These are phyloP conservation scores for Erodium texanum DNA, from an alignment of 441 rosid species.

Conservation along the genomic window DNA sequence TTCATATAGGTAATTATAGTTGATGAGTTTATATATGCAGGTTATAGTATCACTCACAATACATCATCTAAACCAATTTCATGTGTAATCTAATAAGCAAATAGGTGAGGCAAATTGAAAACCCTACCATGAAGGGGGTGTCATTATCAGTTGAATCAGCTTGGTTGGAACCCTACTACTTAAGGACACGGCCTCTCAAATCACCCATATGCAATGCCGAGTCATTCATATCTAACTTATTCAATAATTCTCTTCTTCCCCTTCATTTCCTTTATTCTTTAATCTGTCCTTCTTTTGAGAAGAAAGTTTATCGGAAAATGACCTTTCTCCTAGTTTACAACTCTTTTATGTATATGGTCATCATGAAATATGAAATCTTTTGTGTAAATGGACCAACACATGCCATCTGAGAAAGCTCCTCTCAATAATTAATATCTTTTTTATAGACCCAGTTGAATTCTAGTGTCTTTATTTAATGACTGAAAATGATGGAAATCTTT, in stretches of 20 bases:
- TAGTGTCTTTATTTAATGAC: not conserved
- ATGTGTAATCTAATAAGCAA: too few relatives aligned
- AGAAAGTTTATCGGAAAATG: not conserved
- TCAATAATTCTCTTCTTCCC: not conserved
- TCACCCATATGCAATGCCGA: conserved; percentile 22
- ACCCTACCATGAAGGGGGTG: conserved; percentile 4
- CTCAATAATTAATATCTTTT: not conserved
- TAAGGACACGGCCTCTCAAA: conserved; percentile 6
- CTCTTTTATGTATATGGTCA: not conserved
- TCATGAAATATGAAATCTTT: not conserved
- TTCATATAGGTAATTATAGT: too few relatives aligned
- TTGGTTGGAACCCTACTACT: conserved; percentile 19
- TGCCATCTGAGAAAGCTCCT: not conserved
- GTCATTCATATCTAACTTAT: conserved; percentile 24
- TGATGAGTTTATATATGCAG: too few relatives aligned
- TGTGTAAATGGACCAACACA: not conserved
- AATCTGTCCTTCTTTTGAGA: not conserved
- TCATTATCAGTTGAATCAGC: conserved; percentile 29
- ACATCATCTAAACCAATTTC: too few relatives aligned
- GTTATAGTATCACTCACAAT: too few relatives aligned
- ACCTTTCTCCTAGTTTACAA: conserved; percentile 5
- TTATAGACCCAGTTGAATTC: too few relatives aligned
- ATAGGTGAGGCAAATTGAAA: too few relatives aligned
- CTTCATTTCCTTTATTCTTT: conserved; percentile 22
- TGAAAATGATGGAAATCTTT: not conserved